Percentiles rank a stretch among this genome's conserved stretches.
These are phyloP conservation scores for Gnaphalium uliginosum DNA, from an alignment of 129 eudicot genomes.

Conservation along the genomic window DNA sequence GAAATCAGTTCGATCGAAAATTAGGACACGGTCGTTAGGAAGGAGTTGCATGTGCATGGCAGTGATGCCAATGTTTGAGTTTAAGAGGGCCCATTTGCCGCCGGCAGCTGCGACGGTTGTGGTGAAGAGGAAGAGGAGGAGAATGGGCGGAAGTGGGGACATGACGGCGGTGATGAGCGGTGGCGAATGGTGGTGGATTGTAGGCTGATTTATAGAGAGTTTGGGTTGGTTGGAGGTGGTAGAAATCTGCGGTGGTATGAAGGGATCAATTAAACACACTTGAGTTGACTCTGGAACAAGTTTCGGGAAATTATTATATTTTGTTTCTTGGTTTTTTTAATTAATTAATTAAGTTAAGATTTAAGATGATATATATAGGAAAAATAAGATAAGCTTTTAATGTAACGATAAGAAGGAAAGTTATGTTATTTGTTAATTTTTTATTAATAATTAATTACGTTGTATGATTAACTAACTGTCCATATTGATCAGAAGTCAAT, in stretches of 20 bases:
- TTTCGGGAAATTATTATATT: neutral
- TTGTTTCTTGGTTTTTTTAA: no score
- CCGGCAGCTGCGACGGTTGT: constrained; percentile 17
- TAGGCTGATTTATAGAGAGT: constrained; percentile 14
- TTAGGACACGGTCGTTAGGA: constrained; percentile 66
- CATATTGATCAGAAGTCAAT: no score
- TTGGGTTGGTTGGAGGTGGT: neutral
- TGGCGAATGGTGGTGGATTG: neutral
- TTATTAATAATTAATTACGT: no score
- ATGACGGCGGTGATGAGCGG: constrained; percentile 9
- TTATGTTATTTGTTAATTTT: no score
- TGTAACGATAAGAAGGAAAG: no score
- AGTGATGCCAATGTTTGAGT: constrained; percentile 56
- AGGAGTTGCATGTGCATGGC: constrained; percentile 99
- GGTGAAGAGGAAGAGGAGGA: constrained; percentile 14
- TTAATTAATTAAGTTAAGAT: no score
- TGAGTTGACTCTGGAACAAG: neutral
- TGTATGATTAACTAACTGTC: no score
- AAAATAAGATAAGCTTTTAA: no score
- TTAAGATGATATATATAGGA: no score
- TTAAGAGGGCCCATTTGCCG: constrained; percentile 59
- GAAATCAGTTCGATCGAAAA: constrained; percentile 79
- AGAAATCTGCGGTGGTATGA: constrained; percentile 37
- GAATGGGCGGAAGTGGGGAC: neutral
- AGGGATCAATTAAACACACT: constrained; percentile 22